phyloP scores from a whole-genome alignment of 2,329 filamentous ascomycete genomes.

The Beauveria asiatica region DNA sequence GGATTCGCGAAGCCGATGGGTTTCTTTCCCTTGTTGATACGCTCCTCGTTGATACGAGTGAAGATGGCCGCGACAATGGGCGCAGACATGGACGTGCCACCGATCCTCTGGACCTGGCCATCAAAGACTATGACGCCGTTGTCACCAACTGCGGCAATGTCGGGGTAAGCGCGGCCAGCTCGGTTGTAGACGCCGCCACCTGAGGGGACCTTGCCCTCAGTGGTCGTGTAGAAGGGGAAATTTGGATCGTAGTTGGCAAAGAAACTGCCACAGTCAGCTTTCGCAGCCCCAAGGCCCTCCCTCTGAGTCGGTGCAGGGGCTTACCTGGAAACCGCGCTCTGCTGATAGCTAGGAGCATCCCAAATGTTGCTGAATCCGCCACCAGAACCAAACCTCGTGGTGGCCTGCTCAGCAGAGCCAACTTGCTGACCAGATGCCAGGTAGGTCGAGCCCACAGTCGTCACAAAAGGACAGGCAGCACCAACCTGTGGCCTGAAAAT shows the following conservation, averaged over 20 bases:
- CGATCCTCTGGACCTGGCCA: constrained; percentile 15
- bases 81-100: constrained; percentile 13
- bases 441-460: constrained; percentile 38
- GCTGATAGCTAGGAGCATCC: constrained; percentile 37
- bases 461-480: constrained; percentile 36
- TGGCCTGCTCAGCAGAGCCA: constrained; percentile 35
- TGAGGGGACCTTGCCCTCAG: constrained; percentile 27
- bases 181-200: constrained; percentile 29
- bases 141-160: constrained; percentile 34
- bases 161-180: constrained; percentile 30
- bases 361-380: constrained; percentile 33
- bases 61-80: constrained; percentile 15
- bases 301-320: not conserved
- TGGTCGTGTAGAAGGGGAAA: constrained; percentile 24
- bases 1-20: constrained; percentile 25
- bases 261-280: constrained; percentile 11
- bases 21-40: constrained; percentile 23
- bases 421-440: constrained; percentile 32
- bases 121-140: constrained; percentile 32
- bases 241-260: constrained; percentile 28
- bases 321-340: constrained; percentile 23
- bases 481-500: constrained; percentile 26
- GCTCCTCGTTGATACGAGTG: constrained; percentile 14
- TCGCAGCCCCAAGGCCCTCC: too few species aligned
- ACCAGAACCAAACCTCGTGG: constrained; percentile 29